Evolutionary conservation across 441 rosid species (phyloP).

Genomic region (Populus tomentosa): DNA sequence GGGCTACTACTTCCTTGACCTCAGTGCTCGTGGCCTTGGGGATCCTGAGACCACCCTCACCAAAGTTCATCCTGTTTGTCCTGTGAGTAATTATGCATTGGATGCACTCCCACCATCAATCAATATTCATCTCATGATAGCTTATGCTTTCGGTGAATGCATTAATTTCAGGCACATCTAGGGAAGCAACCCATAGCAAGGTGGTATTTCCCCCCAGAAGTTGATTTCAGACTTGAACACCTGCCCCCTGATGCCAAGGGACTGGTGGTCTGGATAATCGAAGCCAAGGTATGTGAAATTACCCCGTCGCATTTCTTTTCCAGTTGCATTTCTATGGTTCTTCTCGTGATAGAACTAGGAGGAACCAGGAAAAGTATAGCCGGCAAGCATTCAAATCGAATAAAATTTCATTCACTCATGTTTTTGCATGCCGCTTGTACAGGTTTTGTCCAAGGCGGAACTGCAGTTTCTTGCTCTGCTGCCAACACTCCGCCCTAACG

Average conservation of each 20-base stretch:
- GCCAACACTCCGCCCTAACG: conserved; percentile 77
- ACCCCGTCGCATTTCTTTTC: neutral
- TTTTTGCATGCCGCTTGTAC: neutral
- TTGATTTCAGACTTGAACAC: conserved; percentile 71
- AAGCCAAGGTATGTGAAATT: conserved; percentile 61
- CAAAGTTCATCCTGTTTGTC: conserved; percentile 85
- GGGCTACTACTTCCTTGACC: conserved; percentile 90
- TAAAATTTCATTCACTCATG: neutral
- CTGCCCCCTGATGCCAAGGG: conserved; percentile 80
- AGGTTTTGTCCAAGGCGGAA: conserved; percentile 84
- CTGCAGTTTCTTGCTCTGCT: conserved; percentile 87
- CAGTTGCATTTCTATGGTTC: neutral
- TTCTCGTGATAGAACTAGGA: neutral
- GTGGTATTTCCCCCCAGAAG: conserved; percentile 94
- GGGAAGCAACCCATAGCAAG: conserved; percentile 96
- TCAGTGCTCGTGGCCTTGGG: conserved; percentile 90
- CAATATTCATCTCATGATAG: neutral
- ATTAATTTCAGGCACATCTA: conserved; percentile 53
- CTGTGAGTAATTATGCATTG: conserved; percentile 35
- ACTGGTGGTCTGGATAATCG: conserved; percentile 79
- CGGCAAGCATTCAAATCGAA: neutral
- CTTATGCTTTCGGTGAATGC: neutral
- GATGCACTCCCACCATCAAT: neutral
- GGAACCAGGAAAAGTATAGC: neutral
- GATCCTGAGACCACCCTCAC: conserved; percentile 91